phyloP scores from a whole-genome alignment of 2,329 filamentous ascomycete genomes.

The Stemphylium vesicarium region DNA sequence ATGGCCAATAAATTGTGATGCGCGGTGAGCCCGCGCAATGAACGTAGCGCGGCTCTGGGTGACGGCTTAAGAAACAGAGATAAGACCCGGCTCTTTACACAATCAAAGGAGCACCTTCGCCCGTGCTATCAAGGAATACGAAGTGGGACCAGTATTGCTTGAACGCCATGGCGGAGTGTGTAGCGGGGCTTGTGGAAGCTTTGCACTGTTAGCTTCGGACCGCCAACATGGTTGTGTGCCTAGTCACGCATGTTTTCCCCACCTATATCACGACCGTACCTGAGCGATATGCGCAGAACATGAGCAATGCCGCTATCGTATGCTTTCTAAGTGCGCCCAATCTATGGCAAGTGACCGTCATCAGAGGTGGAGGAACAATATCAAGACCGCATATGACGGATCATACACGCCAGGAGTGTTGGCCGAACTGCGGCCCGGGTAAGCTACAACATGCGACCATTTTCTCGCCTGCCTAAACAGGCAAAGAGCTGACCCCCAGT shows the following conservation, averaged over 20 bases:
- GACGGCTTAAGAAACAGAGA: not conserved
- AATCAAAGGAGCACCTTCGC: not conserved
- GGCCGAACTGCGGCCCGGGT: not conserved
- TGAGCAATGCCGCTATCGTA: too few species aligned
- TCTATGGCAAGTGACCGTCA: not conserved
- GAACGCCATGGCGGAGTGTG: slow-evolving; percentile 8
- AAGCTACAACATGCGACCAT: not conserved
- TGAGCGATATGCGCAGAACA: not conserved
- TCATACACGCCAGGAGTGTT: not conserved
- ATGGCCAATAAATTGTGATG: not conserved
- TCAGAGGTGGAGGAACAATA: not conserved
- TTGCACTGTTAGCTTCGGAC: slow-evolving; percentile 19
- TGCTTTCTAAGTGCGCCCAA: not conserved
- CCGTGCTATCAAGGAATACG: slow-evolving; percentile 3
- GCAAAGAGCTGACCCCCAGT: slow-evolving; percentile 11
- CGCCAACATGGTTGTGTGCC: slow-evolving; percentile 9
- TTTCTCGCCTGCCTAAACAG: slow-evolving; percentile 21
- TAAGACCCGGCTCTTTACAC: not conserved
- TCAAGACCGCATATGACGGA: not conserved
- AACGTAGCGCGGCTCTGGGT: not conserved
- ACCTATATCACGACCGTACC: slow-evolving; percentile 3
- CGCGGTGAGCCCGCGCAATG: slow-evolving; percentile 1
- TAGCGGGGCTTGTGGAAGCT: slow-evolving; percentile 29
- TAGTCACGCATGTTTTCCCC: not conserved
- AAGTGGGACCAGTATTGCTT: slow-evolving; percentile 15